These are phyloP conservation scores for Curvularia lunata DNA, from an alignment of 2,329 filamentous ascomycete genomes.

Conservation along the genomic window DNA sequence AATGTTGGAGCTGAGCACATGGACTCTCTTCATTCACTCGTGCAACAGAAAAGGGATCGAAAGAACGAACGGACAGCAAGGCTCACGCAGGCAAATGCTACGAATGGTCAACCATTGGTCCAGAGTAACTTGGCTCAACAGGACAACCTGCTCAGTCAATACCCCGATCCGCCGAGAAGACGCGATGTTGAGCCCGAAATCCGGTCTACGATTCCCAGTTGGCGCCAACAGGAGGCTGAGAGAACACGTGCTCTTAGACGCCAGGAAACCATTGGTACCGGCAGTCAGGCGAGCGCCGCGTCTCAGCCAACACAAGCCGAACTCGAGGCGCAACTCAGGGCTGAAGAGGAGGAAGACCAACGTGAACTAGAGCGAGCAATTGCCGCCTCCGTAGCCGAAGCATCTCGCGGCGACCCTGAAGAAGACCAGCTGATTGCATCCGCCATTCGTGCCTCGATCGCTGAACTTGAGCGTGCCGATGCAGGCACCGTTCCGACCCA, in stretches of 20 bases:
- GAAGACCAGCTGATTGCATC: conserved; percentile 76
- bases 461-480: conserved; percentile 57
- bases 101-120: conserved; percentile 26
- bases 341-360: conserved; percentile 53
- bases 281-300: conserved; percentile 23
- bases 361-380: conserved; percentile 76
- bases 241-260: conserved; percentile 21
- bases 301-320: conserved; percentile 17
- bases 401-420: conserved; percentile 70
- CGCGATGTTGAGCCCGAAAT: conserved; percentile 21
- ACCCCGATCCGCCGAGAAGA: conserved; percentile 15
- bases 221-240: conserved; percentile 22
- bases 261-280: conserved; percentile 36
- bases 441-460: conserved; percentile 75
- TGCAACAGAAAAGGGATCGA: conserved; percentile 44
- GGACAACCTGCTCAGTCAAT: conserved; percentile 25
- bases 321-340: conserved; percentile 30
- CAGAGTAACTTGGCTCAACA: conserved; percentile 22
- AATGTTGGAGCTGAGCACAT: conserved; percentile 58
- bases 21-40: conserved; percentile 57
- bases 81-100: conserved; percentile 13
- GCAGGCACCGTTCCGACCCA: conserved; percentile 34
- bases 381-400: conserved; percentile 65
- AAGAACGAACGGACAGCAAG: conserved; percentile 46
- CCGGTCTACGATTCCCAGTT: conserved; percentile 24